Conservation (phyloP, 805 yeast species). For the Ogataea ganodermae region DNA sequence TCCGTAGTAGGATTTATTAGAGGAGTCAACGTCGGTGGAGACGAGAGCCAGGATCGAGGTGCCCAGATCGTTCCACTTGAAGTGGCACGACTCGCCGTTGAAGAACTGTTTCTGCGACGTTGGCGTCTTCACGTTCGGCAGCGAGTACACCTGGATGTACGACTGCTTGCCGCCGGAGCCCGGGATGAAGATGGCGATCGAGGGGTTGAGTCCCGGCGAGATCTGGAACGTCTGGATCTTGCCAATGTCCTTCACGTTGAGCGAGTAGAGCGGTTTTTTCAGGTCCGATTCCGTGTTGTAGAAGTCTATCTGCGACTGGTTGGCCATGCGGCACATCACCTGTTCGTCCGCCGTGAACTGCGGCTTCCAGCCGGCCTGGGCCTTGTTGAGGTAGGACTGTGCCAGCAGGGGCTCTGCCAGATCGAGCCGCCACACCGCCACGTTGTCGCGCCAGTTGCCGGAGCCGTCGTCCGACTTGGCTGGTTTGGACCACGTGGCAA, state of each 20-base stretch:
- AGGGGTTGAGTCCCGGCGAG: conserved; percentile 88
- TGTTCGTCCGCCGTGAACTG: conserved; percentile 84
- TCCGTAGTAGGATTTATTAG: conserved; percentile 94
- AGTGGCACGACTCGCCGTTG: conserved; percentile 91
- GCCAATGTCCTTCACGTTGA: conserved; percentile 56
- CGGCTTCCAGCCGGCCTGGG: conserved; percentile 90
- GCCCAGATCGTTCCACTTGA: conserved; percentile 93
- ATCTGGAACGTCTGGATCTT: conserved; percentile 52
- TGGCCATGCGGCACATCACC: conserved; percentile 56
- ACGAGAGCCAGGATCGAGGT: conserved; percentile 93
- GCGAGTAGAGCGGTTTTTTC: conserved; percentile 56
- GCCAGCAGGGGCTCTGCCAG: conserved; percentile 15
- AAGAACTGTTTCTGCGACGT: conserved; percentile 86
- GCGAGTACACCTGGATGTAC: conserved; percentile 75
- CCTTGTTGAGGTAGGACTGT: conserved; percentile 69
- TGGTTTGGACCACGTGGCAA: conserved; percentile 92
- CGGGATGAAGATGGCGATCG: conserved; percentile 88
- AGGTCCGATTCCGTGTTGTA: conserved; percentile 51
- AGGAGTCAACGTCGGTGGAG: conserved; percentile 91
- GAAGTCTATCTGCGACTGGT: conserved; percentile 65
- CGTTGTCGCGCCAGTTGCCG: conserved; percentile 78
- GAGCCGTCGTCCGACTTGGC: conserved; percentile 59
- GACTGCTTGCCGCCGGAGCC: conserved; percentile 90
- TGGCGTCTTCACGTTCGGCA: conserved; percentile 75
- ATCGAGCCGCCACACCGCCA: conserved; percentile 66